Base-by-base conservation (phyloP, 352 stramenopile genomes). In the Phytophthora uliginosa region DNA sequence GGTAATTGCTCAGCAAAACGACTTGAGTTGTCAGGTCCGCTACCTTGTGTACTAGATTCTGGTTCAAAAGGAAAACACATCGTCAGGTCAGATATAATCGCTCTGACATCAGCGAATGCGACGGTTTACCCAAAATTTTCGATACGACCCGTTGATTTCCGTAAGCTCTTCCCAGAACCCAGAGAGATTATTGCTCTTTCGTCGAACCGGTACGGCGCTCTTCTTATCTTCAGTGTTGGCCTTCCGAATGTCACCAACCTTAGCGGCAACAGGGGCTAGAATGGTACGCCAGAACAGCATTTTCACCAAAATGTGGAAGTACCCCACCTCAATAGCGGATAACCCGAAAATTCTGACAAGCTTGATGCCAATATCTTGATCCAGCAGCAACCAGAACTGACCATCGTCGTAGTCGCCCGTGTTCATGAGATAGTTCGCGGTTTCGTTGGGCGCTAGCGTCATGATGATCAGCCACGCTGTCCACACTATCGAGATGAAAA, bases 341-440 rank as follows among this genome's bases (percentile, higher is more conserved):
- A 88, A 60, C 0, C 78, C 76, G 1, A 72, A 13, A n/a, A 76
- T 63, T 17, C 71, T 64, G 1, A 48, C 34, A 17, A 56, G 10
- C n/a, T 77, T 72, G 13, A 71, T 55, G n/a, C 28, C 36, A 33
- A 34, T 12, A 8, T 72, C 53, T 24, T 68, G 52, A 9, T 72
- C 71, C 40, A 68, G 64, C 45, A 84, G 69, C 34, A 78, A 58
- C 84, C 82, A 91, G 56, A 89, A 91, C 5, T 79, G 73, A 0
- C 79, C 81, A 28, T 78, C 48, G 54, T 91, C 81, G 28, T 87
- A 84, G 12, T 76, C 63, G 3, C 69, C 59, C 12, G 82, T 89
- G 57, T 89, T 71, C 83, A 87, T 88, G 6, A 91, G 51, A 26
- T 74, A 77, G 57, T 86, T 88, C 0, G 74, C 82, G 0, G 63